Conservation (phyloP, 1,284 basidiomycete species). For the Acaromyces ingoldii region DNA sequence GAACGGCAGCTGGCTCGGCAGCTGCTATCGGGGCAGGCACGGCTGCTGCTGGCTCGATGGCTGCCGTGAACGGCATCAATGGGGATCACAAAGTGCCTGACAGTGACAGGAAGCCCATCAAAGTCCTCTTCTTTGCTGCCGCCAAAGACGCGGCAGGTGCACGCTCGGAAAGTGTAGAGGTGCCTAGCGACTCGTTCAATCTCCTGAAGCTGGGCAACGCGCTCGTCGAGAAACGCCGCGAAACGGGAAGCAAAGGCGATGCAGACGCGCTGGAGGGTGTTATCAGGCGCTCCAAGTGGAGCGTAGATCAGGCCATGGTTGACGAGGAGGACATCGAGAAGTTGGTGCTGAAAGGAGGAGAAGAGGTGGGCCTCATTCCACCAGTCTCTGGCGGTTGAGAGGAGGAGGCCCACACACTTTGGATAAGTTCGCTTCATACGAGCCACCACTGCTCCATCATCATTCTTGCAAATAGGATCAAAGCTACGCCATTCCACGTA, state of each 20-base stretch:
- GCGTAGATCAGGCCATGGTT: conserved; percentile 72
- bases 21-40: background rate
- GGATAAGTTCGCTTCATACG: too few species aligned
- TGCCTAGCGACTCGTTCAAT: conserved; percentile 55
- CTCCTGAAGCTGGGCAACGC: conserved; percentile 59
- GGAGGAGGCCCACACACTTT: too few species aligned
- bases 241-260: conserved; percentile 1
- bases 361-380: conserved; percentile 72
- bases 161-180: conserved; percentile 54
- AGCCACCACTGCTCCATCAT: too few species aligned
- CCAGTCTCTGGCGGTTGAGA: conserved; percentile 63
- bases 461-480: too few species aligned
- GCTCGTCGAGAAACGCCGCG: conserved; percentile 53
- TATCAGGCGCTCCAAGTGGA: conserved; percentile 56
- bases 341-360: conserved; percentile 62
- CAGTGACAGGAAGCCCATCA: conserved; percentile 25
- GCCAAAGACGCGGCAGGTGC: conserved; percentile 66
- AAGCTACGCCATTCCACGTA: too few species aligned
- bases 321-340: conserved; percentile 55
- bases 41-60: background rate
- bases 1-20: background rate
- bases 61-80: background rate
- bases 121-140: conserved; percentile 70
- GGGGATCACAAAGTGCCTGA: too few species aligned
- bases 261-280: conserved; percentile 5